These are phyloP conservation scores for Melaleuca quinquenervia DNA, from an alignment of 345 rosid species.

Conservation along the genomic window DNA sequence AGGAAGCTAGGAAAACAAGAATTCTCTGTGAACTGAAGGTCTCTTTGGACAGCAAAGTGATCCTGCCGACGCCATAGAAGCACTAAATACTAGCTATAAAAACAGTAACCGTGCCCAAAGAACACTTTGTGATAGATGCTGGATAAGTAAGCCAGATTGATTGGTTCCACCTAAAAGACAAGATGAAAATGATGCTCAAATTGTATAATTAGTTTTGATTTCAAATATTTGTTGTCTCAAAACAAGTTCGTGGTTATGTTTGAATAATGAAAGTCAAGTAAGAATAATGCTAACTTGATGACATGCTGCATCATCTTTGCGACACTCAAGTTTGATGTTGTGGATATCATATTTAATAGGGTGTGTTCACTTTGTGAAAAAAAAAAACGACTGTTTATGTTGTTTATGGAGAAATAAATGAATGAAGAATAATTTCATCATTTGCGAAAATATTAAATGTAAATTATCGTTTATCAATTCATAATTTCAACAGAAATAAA, in stretches of 20 bases:
- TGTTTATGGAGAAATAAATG: too few relatives aligned
- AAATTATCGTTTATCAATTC: background rate
- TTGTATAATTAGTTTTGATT: background rate
- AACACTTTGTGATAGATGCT: background rate
- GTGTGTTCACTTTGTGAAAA: too few relatives aligned
- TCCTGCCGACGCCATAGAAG: background rate
- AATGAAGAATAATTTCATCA: too few relatives aligned
- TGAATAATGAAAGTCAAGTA: background rate
- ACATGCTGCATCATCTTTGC: fast-evolving
- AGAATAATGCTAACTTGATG: background rate
- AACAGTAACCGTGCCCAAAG: background rate
- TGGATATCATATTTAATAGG: background rate
- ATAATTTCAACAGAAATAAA: background rate
- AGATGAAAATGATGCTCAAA: background rate
- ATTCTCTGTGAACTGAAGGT: background rate
- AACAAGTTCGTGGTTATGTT: too few relatives aligned
- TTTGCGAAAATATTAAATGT: too few relatives aligned
- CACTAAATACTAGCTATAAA: background rate
- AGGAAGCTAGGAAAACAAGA: background rate
- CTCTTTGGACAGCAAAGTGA: background rate
- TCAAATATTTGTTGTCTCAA: too few relatives aligned
- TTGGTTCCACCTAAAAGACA: background rate
- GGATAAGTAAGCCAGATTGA: background rate
- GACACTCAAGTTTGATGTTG: fast-evolving
- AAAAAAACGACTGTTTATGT: too few relatives aligned